Percentiles rank a stretch among this genome's conserved stretches.
These are phyloP conservation scores for Kalmanozyma brasiliensis DNA, from an alignment of 1,284 basidiomycete species.

Conservation along the genomic window DNA sequence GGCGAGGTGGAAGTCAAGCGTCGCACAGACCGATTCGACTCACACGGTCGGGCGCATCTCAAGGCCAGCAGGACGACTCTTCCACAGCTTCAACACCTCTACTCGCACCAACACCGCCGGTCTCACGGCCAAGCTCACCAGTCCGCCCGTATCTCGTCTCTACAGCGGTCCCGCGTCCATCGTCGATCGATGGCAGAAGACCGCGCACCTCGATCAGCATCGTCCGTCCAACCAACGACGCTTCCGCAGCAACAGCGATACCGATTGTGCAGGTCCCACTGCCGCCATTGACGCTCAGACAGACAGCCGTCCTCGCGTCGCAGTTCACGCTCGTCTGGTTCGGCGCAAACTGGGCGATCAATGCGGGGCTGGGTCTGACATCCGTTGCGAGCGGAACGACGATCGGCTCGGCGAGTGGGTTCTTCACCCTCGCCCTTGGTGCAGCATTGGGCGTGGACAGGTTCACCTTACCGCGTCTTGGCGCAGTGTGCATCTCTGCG, in stretches of 20 bases:
- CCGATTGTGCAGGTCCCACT: constrained; percentile 14
- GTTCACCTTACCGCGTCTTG: constrained; percentile 79
- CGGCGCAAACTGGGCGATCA: constrained; percentile 65
- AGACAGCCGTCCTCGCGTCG: constrained; percentile 58
- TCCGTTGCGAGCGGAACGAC: constrained; percentile 66
- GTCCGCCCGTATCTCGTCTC: constrained; percentile 37
- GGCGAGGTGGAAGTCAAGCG: constrained; percentile 11
- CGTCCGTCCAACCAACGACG: constrained; percentile 11
- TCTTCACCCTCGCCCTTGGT: constrained; percentile 91
- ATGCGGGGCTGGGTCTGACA: constrained; percentile 60
- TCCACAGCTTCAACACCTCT: constrained; percentile 34
- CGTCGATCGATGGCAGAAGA: constrained; percentile 63
- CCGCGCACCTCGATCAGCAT: constrained; percentile 49
- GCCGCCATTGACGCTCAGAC: constrained; percentile 58
- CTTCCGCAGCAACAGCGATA: not conserved
- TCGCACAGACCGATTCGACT: constrained; percentile 34
- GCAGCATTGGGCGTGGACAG: constrained; percentile 84
- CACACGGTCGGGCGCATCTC: constrained; percentile 12
- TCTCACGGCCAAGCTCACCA: constrained; percentile 29
- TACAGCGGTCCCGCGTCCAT: constrained; percentile 51
- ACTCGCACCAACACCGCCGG: constrained; percentile 20
- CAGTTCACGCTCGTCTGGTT: constrained; percentile 67
- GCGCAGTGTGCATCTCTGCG: constrained; percentile 85
- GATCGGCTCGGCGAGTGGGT: constrained; percentile 78
- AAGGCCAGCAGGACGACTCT: constrained; percentile 23